Percentiles rank a stretch among this genome's conserved stretches.
Evolutionary conservation across 805 yeast genomes (phyloP).

Genomic region (Cyberlindnera nakhonratchasimensis): DNA sequence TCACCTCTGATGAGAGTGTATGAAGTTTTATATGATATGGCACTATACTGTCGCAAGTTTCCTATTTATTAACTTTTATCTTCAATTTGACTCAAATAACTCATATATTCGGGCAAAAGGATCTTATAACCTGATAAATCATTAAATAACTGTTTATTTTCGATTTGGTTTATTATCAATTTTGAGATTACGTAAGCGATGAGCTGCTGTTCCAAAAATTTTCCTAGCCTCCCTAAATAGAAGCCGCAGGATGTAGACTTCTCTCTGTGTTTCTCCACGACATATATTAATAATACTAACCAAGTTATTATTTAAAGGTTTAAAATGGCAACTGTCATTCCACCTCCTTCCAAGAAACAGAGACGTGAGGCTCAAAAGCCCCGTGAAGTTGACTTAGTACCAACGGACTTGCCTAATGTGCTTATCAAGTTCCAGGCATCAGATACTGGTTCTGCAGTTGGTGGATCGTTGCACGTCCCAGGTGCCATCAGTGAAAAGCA

Average conservation of each 20-base stretch:
- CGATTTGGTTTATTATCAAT: too few species aligned
- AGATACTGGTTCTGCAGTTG: slow-evolving; percentile 83
- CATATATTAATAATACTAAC: not conserved
- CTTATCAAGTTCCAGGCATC: slow-evolving; percentile 87
- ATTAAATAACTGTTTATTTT: too few species aligned
- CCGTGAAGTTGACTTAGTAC: slow-evolving; percentile 68
- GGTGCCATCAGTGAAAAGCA: slow-evolving; percentile 83
- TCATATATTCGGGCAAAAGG: too few species aligned
- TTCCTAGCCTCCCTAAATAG: slow-evolving; percentile 3
- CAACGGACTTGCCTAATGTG: slow-evolving; percentile 81
- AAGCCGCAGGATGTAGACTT: not conserved
- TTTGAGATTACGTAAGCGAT: slow-evolving; percentile 22
- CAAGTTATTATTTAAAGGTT: not conserved
- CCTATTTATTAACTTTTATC: too few species aligned
- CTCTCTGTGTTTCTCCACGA: not conserved
- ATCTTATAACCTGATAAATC: too few species aligned
- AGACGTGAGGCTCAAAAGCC: slow-evolving; percentile 79
- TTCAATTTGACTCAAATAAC: too few species aligned
- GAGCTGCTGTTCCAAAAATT: slow-evolving; percentile 18
- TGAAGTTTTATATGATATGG: too few species aligned
- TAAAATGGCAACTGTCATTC: slow-evolving; percentile 84
- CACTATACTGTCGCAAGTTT: too few species aligned
- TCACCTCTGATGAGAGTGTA: too few species aligned
- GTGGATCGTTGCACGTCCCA: slow-evolving; percentile 87
- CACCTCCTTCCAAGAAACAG: slow-evolving; percentile 91